Evolutionary conservation across 192 early-diverging fungal species (phyloP), one percentile per base, ranked within the genome.

Genomic region (Dissophora ornata): DNA sequence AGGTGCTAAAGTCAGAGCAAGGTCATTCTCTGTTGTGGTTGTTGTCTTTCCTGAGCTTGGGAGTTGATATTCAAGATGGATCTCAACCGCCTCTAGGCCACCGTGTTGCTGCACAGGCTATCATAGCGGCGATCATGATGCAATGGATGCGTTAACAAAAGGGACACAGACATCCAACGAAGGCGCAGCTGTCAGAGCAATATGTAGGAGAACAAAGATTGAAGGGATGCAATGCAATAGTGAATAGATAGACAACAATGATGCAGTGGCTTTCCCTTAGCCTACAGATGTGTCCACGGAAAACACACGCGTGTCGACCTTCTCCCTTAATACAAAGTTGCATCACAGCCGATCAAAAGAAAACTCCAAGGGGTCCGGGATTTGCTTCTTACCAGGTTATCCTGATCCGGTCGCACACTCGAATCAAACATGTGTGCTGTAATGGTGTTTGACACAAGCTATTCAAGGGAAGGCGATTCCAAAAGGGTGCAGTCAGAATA

Each of bases 371-470:
- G 41, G 56, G 9, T 25, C 38, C 21, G 22, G 33, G 32, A 54
- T 46, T 44, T 38, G 4, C 15, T 28, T 40, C 9, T 41, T 54
- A 65, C 62, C 41, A 54, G 12, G 3, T 54, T 29, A 15, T 54
- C 40, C n/a, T 53, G 32, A 54, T 65, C 62, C 51, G 41, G 24
- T 42, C 48, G 36, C n/a, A 54, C 26, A 22, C 62, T 54, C 12
- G 50, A 45, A 29, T 65, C 51, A 51, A 52, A 62, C 48, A 62
- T 62, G 48, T 32, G 41, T 40, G 42, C 61, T 33, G 45, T 44
- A 18, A 62, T 15, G 6, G 61, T 29, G 24, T 59, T 40, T 12
- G 48, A 33, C n/a, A 26, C 29, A 33, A 26, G 2, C 6, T 29
- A 18, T 53, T 8, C 22, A 18, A 53, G 40, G 62, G 16, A 64